Conservation (phyloP, 768 basidiomycete species). For the Fibroporia radiculosa region DNA sequence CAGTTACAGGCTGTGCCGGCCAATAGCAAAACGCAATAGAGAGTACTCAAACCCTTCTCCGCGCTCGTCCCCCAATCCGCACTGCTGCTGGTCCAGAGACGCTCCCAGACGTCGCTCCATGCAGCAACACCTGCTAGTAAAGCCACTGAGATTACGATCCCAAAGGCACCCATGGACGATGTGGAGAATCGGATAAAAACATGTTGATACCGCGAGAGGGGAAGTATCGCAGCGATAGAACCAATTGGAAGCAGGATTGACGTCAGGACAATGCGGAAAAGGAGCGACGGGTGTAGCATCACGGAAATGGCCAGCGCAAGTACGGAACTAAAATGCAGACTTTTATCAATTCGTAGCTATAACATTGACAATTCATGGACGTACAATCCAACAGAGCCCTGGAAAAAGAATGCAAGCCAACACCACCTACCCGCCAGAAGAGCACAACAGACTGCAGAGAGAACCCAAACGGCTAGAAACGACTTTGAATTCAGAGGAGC, state of each 20-base stretch:
- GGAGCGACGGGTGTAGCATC: constrained; percentile 45
- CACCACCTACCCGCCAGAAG: constrained; percentile 49
- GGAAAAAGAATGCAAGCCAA: constrained; percentile 39
- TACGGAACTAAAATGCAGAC: constrained; percentile 25
- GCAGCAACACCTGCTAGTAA: constrained; percentile 39
- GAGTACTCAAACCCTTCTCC: constrained; percentile 55
- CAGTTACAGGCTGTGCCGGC: constrained; percentile 45
- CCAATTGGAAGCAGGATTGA: constrained; percentile 31
- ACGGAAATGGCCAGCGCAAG: constrained; percentile 46
- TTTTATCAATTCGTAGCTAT: not conserved
- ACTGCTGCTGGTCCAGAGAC: constrained; percentile 44
- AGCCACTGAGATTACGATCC: constrained; percentile 44
- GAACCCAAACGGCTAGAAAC: constrained; percentile 54
- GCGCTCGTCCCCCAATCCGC: constrained; percentile 44
- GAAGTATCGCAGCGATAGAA: constrained; percentile 36
- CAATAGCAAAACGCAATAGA: constrained; percentile 43
- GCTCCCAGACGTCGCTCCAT: constrained; percentile 59
- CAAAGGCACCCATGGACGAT: constrained; percentile 50
- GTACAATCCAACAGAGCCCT: constrained; percentile 52
- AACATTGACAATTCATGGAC: not conserved
- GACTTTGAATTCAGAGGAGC: constrained; percentile 36
- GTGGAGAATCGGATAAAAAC: constrained; percentile 42
- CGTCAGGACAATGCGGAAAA: constrained; percentile 38
- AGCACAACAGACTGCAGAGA: constrained; percentile 41
- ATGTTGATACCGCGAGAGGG: constrained; percentile 37